Conservation (phyloP, 2,329 filamentous ascomycete species). For the Colletotrichum sp. region DNA sequence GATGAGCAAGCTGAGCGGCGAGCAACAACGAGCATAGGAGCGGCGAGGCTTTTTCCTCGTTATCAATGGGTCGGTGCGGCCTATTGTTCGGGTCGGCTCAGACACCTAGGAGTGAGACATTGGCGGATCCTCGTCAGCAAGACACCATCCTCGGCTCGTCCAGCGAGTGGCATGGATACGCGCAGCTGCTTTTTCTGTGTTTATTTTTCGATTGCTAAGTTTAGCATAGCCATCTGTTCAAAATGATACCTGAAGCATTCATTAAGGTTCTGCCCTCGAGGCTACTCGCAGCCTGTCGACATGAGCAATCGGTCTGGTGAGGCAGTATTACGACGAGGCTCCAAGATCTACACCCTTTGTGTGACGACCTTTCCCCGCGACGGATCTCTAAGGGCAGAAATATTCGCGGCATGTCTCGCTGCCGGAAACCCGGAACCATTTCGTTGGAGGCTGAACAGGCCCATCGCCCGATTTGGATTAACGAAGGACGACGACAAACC, state of each 20-base stretch:
- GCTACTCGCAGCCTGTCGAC: too few species aligned
- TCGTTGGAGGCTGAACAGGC: not conserved
- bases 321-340: not conserved
- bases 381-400: not conserved
- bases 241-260: slow-evolving; percentile 11
- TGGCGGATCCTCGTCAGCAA: not conserved
- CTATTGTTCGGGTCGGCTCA: not conserved
- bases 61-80: not conserved
- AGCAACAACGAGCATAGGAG: slow-evolving; percentile 7
- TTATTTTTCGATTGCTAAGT: not conserved
- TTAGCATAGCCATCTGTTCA: slow-evolving; percentile 3
- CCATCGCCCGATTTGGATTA: not conserved
- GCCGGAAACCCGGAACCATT: not conserved
- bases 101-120: not conserved
- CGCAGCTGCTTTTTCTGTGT: not conserved
- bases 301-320: not conserved
- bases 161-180: not conserved
- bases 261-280: not conserved
- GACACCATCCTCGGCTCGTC: not conserved
- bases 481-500: not conserved
- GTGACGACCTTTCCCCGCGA: not conserved
- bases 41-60: not conserved
- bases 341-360: rapidly evolving
- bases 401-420: not conserved
- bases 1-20: slow-evolving; percentile 49